Evolutionary conservation across 805 yeast genomes (phyloP).

Genomic region (Ogataea nakhonphanomensis): DNA sequence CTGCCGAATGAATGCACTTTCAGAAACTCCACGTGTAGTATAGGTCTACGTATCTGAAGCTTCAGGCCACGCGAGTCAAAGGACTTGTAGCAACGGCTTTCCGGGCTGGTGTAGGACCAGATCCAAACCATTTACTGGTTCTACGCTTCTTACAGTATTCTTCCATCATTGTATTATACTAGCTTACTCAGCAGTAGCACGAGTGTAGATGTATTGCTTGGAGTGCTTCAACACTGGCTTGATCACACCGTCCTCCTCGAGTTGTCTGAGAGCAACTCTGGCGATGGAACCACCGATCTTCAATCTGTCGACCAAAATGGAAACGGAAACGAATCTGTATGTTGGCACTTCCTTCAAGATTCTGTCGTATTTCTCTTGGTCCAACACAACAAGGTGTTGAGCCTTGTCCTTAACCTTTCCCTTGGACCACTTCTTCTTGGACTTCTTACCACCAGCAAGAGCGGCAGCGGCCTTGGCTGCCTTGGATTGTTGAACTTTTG

Average conservation of each 20-base stretch:
- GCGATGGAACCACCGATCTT: slow-evolving; percentile 99
- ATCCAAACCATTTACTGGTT: not conserved
- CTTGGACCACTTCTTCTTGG: slow-evolving; percentile 99
- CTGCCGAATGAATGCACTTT: no score
- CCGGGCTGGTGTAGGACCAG: no score
- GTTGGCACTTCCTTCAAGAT: slow-evolving; percentile 99
- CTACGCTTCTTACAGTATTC: slow-evolving; percentile 3
- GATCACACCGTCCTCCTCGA: slow-evolving; percentile 93
- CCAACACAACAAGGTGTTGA: slow-evolving; percentile 93
- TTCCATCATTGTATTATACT: slow-evolving; percentile 6
- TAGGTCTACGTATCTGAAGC: no score
- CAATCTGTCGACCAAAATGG: slow-evolving; percentile 98
- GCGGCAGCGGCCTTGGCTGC: slow-evolving; percentile 99
- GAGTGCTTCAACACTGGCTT: slow-evolving; percentile 93
- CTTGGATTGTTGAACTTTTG: slow-evolving; percentile 98
- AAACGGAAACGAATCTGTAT: slow-evolving; percentile 96
- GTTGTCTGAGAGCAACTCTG: slow-evolving; percentile 94
- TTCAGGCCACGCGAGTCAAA: no score
- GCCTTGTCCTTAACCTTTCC: slow-evolving; percentile 99
- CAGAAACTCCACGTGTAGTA: no score
- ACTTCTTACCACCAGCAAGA: slow-evolving; percentile 99
- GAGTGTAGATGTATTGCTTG: slow-evolving; percentile 93
- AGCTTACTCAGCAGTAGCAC: slow-evolving; percentile 65
- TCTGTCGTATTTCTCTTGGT: slow-evolving; percentile 99
- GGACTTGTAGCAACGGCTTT: no score